phyloP scores from a whole-genome alignment of 2,329 filamentous ascomycete species.

The Rhinocladiella similis region DNA sequence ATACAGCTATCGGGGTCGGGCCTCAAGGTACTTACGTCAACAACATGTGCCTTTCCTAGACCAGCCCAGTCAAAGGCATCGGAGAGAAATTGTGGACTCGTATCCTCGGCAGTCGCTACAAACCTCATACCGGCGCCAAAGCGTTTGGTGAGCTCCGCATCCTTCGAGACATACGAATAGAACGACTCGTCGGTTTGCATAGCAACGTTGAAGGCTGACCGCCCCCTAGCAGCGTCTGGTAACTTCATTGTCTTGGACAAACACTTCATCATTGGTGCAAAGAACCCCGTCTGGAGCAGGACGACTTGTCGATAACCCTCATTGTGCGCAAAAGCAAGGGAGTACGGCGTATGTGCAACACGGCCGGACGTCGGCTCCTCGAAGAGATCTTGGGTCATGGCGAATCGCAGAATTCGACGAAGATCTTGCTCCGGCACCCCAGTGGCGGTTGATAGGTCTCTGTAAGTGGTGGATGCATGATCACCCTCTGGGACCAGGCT shows the following conservation, averaged over 20 bases:
- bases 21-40: constrained; percentile 20
- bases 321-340: constrained; percentile 43
- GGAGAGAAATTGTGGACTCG: constrained; percentile 17
- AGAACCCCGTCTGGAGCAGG: constrained; percentile 47
- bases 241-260: constrained; percentile 16
- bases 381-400: constrained; percentile 60
- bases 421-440: constrained; percentile 31
- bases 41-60: constrained; percentile 19
- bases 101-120: constrained; percentile 13
- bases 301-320: constrained; percentile 51
- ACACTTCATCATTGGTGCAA: constrained; percentile 27
- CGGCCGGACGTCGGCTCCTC: constrained; percentile 51
- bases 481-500: constrained; percentile 29
- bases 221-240: constrained; percentile 5
- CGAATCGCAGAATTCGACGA: constrained; percentile 50
- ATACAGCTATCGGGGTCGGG: not conserved
- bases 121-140: constrained; percentile 22
- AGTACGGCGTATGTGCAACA: constrained; percentile 58
- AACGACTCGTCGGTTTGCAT: constrained; percentile 31
- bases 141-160: constrained; percentile 40
- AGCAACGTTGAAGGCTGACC: constrained; percentile 35
- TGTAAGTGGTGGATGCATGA: constrained; percentile 28
- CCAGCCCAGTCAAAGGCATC: constrained; percentile 22
- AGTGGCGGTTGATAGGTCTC: constrained; percentile 30
- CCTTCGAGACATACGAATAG: constrained; percentile 35